phyloP scores from a whole-genome alignment of 345 rosid species.

The Brassica cretica region DNA sequence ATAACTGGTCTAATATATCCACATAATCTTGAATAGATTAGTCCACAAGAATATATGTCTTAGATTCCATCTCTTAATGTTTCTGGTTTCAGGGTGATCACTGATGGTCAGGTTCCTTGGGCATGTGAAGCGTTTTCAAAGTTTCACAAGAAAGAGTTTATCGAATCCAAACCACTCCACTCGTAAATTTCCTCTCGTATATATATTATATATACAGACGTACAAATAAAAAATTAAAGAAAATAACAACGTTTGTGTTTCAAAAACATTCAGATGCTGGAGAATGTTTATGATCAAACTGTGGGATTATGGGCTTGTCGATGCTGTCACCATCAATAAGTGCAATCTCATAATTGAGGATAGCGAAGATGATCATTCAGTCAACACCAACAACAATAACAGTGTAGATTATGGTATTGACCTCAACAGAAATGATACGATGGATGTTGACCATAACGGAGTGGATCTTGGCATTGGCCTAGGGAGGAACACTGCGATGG shows the following conservation, averaged over 20 bases:
- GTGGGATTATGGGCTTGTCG: slow-evolving; percentile 74
- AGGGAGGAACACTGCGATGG: background rate
- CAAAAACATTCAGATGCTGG: background rate
- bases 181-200: slow-evolving; percentile 45
- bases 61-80: background rate
- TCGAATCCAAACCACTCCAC: slow-evolving; percentile 45
- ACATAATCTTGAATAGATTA: background rate
- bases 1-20: background rate
- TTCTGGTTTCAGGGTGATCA: slow-evolving; percentile 58
- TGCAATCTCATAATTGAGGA: slow-evolving; percentile 45
- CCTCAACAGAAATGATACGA: background rate
- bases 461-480: background rate
- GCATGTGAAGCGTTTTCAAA: slow-evolving; percentile 86
- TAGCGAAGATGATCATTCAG: background rate
- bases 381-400: background rate
- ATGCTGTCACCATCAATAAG: slow-evolving; percentile 61
- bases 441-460: background rate
- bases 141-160: slow-evolving; percentile 57
- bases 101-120: slow-evolving; percentile 92
- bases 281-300: slow-evolving; percentile 35
- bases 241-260: background rate
- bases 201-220: background rate
- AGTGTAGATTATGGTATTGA: background rate
- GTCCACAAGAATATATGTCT: background rate
- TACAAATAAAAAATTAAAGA: background rate